Conservation (phyloP, 2,329 filamentous ascomycete genomes). For the Xylariaceae sp. region DNA sequence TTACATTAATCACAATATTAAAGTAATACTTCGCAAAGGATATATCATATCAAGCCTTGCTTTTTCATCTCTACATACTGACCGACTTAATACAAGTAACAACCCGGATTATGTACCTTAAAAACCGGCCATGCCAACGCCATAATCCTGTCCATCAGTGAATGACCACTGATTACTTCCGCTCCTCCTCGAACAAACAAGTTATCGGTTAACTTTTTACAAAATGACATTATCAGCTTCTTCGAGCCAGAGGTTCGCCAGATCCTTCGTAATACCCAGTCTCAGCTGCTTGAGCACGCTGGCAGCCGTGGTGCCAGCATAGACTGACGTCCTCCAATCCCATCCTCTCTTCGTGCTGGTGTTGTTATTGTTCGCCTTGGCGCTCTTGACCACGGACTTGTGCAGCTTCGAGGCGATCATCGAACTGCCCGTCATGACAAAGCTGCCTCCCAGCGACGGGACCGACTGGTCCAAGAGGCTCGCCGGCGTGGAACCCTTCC, state of each 20-base stretch:
- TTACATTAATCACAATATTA: no score
- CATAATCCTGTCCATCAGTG: conserved; percentile 3
- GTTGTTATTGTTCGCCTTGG: conserved; percentile 34
- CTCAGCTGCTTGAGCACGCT: conserved; percentile 71
- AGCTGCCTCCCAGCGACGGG: conserved; percentile 48
- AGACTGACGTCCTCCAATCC: conserved; percentile 63
- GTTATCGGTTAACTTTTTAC: conserved; percentile 28
- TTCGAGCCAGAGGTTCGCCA: conserved; percentile 63
- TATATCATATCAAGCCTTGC: no score
- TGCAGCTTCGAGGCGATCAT: conserved; percentile 61
- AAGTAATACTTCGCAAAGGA: no score
- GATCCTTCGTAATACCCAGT: conserved; percentile 66
- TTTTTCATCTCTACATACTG: no score
- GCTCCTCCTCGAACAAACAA: conserved; percentile 4
- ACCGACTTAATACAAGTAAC: no score
- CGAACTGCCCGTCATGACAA: conserved; percentile 68
- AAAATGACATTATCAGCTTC: conserved; percentile 54
- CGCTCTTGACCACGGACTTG: conserved; percentile 44
- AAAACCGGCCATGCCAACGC: no score
- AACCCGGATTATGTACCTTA: no score
- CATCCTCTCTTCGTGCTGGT: conserved; percentile 54
- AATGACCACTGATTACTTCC: conserved; percentile 1
- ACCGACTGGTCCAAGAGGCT: conserved; percentile 56
- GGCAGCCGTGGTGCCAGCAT: conserved; percentile 52
- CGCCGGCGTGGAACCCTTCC: conserved; percentile 57